phyloP scores from a whole-genome alignment of 352 stramenopile genomes.

The Phytophthora aleatoria region DNA sequence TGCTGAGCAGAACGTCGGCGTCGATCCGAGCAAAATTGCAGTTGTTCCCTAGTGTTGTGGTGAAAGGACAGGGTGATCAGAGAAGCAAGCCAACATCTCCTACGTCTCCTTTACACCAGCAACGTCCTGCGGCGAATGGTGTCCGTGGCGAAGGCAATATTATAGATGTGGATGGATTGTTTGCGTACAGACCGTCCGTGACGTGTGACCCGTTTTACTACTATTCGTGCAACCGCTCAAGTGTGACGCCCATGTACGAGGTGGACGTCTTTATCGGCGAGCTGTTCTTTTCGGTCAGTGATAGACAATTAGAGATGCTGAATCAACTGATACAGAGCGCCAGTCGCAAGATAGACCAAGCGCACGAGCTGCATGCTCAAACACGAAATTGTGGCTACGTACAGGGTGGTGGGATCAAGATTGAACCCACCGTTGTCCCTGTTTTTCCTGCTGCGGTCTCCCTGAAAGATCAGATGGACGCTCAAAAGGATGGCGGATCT shows the following conservation, averaged over 20 bases:
- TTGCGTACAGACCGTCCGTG: constrained; percentile 48
- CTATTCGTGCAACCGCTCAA: constrained; percentile 59
- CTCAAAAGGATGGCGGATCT: constrained; percentile 1
- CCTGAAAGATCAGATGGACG: background rate
- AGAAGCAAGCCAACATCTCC: constrained; percentile 23
- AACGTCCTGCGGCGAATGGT: background rate
- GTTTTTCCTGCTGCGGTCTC: background rate
- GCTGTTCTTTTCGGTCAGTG: constrained; percentile 78
- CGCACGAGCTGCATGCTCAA: constrained; percentile 5
- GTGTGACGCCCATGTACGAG: constrained; percentile 56
- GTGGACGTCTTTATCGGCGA: constrained; percentile 76
- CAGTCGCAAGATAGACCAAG: constrained; percentile 34
- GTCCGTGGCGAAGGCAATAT: constrained; percentile 21
- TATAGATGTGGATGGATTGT: constrained; percentile 46
- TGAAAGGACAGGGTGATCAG: constrained; percentile 15
- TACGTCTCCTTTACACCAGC: constrained; percentile 18
- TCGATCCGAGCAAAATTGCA: constrained; percentile 62
- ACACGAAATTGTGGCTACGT: background rate
- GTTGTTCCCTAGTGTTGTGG: constrained; percentile 42
- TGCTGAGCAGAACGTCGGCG: constrained; percentile 71
- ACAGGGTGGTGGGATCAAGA: background rate
- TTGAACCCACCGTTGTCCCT: background rate
- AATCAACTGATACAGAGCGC: constrained; percentile 60
- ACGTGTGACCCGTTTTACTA: constrained; percentile 70
- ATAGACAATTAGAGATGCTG: constrained; percentile 86